Percentiles rank a stretch among this genome's conserved stretches.
Evolutionary conservation across 768 basidiomycete genomes (phyloP).

Genomic region (Boletus rubroflammeus): DNA sequence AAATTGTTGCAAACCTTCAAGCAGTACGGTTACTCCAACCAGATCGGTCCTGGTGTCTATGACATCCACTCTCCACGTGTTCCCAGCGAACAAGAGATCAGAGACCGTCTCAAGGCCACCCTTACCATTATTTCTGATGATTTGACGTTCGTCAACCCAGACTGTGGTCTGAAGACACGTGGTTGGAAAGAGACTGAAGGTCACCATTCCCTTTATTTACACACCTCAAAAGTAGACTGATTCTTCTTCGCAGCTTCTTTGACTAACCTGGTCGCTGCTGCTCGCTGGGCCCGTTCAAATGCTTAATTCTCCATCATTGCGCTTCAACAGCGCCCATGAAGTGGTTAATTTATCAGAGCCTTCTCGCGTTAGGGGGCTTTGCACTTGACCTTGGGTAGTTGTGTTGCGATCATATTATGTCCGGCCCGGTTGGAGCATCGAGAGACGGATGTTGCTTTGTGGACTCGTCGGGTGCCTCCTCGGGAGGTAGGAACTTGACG

Average conservation of each 20-base stretch:
- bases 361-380: conserved; percentile 28
- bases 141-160: conserved; percentile 91
- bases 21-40: conserved; percentile 91
- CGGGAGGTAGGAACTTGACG: conserved; percentile 24
- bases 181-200: conserved; percentile 97
- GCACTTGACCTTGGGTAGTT: conserved; percentile 56
- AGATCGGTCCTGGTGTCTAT: conserved; percentile 97
- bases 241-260: conserved; percentile 53
- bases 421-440: conserved; percentile 19
- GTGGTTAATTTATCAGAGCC: conserved; percentile 54
- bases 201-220: conserved; percentile 18
- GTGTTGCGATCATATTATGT: conserved; percentile 34
- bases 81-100: conserved; percentile 89
- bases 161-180: conserved; percentile 98
- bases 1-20: conserved; percentile 96
- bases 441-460: conserved; percentile 23
- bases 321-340: conserved; percentile 91
- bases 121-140: conserved; percentile 75
- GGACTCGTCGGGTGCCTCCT: conserved; percentile 24
- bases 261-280: conserved; percentile 82
- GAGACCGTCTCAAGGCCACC: conserved; percentile 84
- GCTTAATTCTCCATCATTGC: conserved; percentile 56
- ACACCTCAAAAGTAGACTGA: conserved; percentile 3
- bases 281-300: conserved; percentile 87
- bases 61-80: conserved; percentile 99